Evolutionary conservation across 441 rosid species (phyloP), one percentile per base, ranked within the genome.

Genomic region (Erysimum cheiri): DNA sequence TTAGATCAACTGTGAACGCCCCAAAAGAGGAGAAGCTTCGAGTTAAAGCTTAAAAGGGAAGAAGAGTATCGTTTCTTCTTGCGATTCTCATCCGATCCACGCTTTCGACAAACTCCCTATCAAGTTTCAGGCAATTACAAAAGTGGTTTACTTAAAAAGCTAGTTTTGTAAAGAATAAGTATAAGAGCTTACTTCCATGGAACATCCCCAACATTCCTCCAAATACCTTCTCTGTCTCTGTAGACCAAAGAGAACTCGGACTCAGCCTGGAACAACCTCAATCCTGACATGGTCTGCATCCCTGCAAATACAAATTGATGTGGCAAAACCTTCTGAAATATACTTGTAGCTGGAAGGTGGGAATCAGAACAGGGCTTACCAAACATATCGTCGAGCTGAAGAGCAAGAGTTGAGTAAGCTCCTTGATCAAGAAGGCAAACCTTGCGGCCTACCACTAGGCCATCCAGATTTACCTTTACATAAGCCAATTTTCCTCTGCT

Each of bases 401-500:
- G 71, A 8, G 91, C 96, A 43, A 91, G 88, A 77, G 78, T 80
- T 37, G 85, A 66, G 80, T 84, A 89, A 61, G 76, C 80, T 56
- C 75, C 76, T 55, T 81, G 86, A 40, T 83, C 80, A 50, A 81
- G 75, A 58, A 91, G 60, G 82, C 92, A 82, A 64, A 91, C 78
- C 80, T 91, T 91, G 69, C 97, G 84, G 50, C 97, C 97, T 46
- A 91, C 86, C 47, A 83, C 62, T 24, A 81, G 79, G 14, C 92
- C 96, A 48, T 91, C 96, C 96, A 91, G 88, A 82, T 86, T 85
- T 53, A 87, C 97, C 80, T 89, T 89, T 6, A 85, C 85, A 79
- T 86, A 87, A 62, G 78, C 80, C 82, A 81, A 69, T 49, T 70
- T 84, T 62, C 81, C 84, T 67, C 67, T 81, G 90, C 89, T 79